Evolutionary conservation across 306 rosid genomes (phyloP).

Genomic region (Medicago truncatula): MtrunA17r5.0-ANR NC_053048.1:52817001-52817500

Average conservation of each 20-base stretch:
- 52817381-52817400: not conserved
- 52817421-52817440: conserved; percentile 8
- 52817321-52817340: not conserved
- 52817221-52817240: too few species aligned
- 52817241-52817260: not conserved
- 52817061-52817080: conserved; percentile 91
- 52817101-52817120: conserved; percentile 33
- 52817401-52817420: not conserved
- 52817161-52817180: not conserved
- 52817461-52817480: conserved; percentile 14
- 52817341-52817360: not conserved
- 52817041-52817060: conserved; percentile 96
- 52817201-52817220: not conserved
- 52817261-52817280: not conserved
- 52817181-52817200: conserved; percentile 2
- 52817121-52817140: conserved; percentile 38
- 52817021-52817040: conserved; percentile 72
- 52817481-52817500: not conserved
- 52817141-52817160: conserved; percentile 5
- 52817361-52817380: not conserved
- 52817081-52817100: conserved; percentile 70
- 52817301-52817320: not conserved
- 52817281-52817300: not conserved
- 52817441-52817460: not conserved
- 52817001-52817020: conserved; percentile 85